A percentile compares a stretch with the other conserved stretches of the same genome.
Conservation (phyloP, 768 basidiomycete species). For the Panaeolus papilionaceus region DNA sequence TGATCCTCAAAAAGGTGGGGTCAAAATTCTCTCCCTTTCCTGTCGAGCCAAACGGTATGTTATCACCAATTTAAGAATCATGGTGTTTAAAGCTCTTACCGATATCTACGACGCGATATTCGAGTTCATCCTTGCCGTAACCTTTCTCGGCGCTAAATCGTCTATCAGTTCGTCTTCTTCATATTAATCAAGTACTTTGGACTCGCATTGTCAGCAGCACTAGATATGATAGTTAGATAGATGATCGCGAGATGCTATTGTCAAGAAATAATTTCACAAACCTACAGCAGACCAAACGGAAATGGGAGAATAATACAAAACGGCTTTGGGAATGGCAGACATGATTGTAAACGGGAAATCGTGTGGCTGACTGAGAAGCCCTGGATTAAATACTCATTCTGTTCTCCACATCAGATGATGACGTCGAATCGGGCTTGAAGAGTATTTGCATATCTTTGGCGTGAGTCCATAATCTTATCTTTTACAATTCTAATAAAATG, state of each 20-base stretch:
- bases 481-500: not conserved
- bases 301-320: slow-evolving; percentile 69
- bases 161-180: not conserved
- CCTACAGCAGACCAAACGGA: slow-evolving; percentile 73
- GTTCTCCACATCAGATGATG: slow-evolving; percentile 24
- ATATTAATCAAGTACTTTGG: not conserved
- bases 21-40: slow-evolving; percentile 83
- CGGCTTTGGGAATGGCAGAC: slow-evolving; percentile 69
- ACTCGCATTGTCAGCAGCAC: slow-evolving; percentile 65
- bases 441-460: slow-evolving; percentile 27
- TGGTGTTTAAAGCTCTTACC: slow-evolving; percentile 39
- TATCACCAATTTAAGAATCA: not conserved
- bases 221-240: slow-evolving; percentile 28
- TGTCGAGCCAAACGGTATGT: slow-evolving; percentile 31
- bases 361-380: slow-evolving; percentile 14
- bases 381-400: not conserved
- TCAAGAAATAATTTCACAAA: slow-evolving; percentile 36
- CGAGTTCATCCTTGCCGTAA: slow-evolving; percentile 78
- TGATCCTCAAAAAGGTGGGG: slow-evolving; percentile 78
- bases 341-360: slow-evolving; percentile 19
- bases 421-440: slow-evolving; percentile 23
- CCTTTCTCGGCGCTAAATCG: slow-evolving; percentile 74
- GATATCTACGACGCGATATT: slow-evolving; percentile 73
- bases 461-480: not conserved
- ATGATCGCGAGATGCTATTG: not conserved